Percentiles rank a stretch among this genome's conserved stretches.
These are phyloP conservation scores for Globisporangium orthogonon DNA, from an alignment of 352 stramenopile species.

Conservation along the genomic window DNA sequence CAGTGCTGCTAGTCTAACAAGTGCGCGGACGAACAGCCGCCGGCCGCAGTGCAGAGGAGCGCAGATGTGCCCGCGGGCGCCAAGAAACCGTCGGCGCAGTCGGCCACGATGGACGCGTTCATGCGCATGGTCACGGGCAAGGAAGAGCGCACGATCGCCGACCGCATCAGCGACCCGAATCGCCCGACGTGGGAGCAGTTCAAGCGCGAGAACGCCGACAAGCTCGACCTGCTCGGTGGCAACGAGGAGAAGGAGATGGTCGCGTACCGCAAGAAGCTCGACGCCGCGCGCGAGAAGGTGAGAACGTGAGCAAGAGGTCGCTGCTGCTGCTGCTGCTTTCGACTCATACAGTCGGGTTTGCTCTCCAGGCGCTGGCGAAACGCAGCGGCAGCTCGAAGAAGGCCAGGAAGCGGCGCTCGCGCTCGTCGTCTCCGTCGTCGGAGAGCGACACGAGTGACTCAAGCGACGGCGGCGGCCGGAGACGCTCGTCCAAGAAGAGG, in stretches of 20 bases:
- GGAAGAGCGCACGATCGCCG: slow-evolving; percentile 90
- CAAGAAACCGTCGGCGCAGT: slow-evolving; percentile 30
- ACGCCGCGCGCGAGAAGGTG: slow-evolving; percentile 87
- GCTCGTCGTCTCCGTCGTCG: slow-evolving; percentile 47
- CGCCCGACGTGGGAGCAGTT: slow-evolving; percentile 95
- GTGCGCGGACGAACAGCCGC: neutral
- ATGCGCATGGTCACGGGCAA: slow-evolving; percentile 91
- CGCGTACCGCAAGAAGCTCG: slow-evolving; percentile 90
- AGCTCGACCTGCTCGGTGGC: slow-evolving; percentile 77
- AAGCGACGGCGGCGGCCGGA: slow-evolving; percentile 17
- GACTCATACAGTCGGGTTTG: no score
- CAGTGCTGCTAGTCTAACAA: neutral
- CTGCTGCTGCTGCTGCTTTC: neutral
- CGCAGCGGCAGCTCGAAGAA: slow-evolving; percentile 60
- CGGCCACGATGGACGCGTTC: slow-evolving; percentile 91
- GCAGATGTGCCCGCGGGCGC: neutral
- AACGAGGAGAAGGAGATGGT: slow-evolving; percentile 92
- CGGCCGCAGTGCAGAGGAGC: neutral
- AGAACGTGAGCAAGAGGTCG: neutral
- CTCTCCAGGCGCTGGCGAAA: slow-evolving; percentile 57
- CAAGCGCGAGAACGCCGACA: slow-evolving; percentile 95
- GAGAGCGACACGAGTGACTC: slow-evolving; percentile 33
- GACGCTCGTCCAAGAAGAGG: slow-evolving; percentile 49
- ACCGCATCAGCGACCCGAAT: slow-evolving; percentile 92
- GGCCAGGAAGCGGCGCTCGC: slow-evolving; percentile 70